Base-by-base conservation (phyloP, 1,284 basidiomycete species). In the Hymenochaete sp. region DNA sequence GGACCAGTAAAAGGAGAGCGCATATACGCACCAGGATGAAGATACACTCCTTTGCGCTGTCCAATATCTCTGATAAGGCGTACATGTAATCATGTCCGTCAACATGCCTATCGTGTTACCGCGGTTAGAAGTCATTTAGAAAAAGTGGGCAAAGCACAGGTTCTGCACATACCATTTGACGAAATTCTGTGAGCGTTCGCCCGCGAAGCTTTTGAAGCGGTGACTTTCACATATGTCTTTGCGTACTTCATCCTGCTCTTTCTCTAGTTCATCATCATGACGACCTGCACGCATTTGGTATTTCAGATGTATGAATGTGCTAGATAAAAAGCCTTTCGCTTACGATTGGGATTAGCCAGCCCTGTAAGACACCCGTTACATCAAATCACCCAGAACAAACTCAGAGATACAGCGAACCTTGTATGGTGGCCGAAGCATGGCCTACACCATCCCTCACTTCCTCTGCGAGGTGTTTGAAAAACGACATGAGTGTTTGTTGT, bases 61-160 rank as follows among this genome's bases (percentile, higher is more conserved):
- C 90, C 19, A 96, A 71, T 61, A 93, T 71, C 65, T 93, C 90
- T 2, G 88, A 90, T 25, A 95, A 61, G 0, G 93, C 92, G 75
- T 85, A 95, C 73, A 96, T 88, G 62, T 93, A 96, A 66, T 96
- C 89, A 49, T 90, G 84, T 0, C 91, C 90, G 57, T 93, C 90
- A 41, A 93, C 74, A 58, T 91, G 87, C 82, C 83, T 84, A 44
- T 10, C n/a, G n/a, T n/a, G 21, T 27, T 10, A 42, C 6, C 4
- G 14, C 18, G 21, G 13, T 41, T 4, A 26, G 3, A 13, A 41
- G 4, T 11, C 19, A 39, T 10, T 22, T 31, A 21, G 25, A 33
- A 39, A 16, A 45, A 39, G 42, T 44, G 4, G 13, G 38, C 6
- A 11, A 18, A 27, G 18, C 36, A 26, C 18, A 32, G 19, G 9